A percentile compares a stretch with the other conserved stretches of the same genome.
phyloP scores from a whole-genome alignment of 2,329 filamentous ascomycete genomes.

The Rhinocladiella mackenziei region DNA sequence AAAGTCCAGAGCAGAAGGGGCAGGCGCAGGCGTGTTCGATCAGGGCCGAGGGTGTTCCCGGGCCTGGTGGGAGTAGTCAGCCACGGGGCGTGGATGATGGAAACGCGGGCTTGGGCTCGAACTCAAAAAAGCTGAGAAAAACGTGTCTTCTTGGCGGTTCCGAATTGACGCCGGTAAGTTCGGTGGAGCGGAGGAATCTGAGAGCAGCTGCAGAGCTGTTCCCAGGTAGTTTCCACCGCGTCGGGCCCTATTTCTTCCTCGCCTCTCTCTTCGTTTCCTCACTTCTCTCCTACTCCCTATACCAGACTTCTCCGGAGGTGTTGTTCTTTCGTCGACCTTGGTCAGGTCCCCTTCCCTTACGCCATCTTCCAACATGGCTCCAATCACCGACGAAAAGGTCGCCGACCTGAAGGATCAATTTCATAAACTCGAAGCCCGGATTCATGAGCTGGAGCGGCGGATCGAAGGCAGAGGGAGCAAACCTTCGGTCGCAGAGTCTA shows the following conservation, averaged over 20 bases:
- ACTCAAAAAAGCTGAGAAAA: slow-evolving; percentile 2
- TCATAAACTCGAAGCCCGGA: slow-evolving; percentile 75
- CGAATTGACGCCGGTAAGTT: slow-evolving; percentile 1
- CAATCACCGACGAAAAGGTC: slow-evolving; percentile 74
- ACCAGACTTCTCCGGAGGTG: slow-evolving; percentile 16
- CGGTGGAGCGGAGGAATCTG: slow-evolving; percentile 13
- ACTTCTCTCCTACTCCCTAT: slow-evolving; percentile 13
- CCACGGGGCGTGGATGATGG: too few species aligned
- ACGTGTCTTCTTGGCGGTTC: slow-evolving; percentile 4
- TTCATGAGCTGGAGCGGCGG: slow-evolving; percentile 77
- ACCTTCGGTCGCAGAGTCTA: slow-evolving; percentile 55
- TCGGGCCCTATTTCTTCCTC: slow-evolving; percentile 9
- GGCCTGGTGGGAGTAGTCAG: too few species aligned
- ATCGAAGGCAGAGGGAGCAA: slow-evolving; percentile 52
- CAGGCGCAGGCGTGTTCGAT: too few species aligned
- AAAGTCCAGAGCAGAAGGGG: too few species aligned
- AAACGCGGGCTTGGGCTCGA: too few species aligned
- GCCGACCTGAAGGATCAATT: slow-evolving; percentile 81
- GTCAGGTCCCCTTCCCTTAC: slow-evolving; percentile 28
- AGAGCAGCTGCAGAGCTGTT: neutral
- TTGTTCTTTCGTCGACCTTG: slow-evolving; percentile 32
- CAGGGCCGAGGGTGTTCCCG: too few species aligned
- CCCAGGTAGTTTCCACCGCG: neutral
- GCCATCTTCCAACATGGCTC: slow-evolving; percentile 63
- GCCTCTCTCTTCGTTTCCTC: slow-evolving; percentile 23